These are phyloP conservation scores for Casuarina cunninghamiana DNA, from an alignment of 306 rosid genomes.

Conservation along the genomic window DNA sequence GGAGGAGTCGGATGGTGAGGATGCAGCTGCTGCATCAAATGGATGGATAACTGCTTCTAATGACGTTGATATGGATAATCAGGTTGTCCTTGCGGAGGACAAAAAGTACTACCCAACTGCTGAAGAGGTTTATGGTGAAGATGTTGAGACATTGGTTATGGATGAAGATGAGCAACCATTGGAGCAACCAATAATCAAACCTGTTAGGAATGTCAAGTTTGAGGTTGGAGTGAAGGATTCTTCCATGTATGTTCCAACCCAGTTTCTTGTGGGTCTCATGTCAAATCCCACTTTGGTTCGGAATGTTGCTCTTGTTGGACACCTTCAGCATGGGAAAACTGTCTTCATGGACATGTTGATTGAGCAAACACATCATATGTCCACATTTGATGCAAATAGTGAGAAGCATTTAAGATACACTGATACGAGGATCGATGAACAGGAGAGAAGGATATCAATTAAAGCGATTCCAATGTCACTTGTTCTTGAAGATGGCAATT, in stretches of 20 bases:
- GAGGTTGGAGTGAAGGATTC: conserved; percentile 99
- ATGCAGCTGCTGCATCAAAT: conserved; percentile 37
- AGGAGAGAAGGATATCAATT: conserved; percentile 88
- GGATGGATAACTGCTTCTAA: conserved; percentile 76
- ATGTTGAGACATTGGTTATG: conserved; percentile 95
- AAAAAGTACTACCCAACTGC: conserved; percentile 96
- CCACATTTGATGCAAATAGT: conserved; percentile 73
- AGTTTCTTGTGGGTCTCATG: conserved; percentile 87
- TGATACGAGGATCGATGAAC: conserved; percentile 91
- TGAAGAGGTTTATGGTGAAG: conserved; percentile 92
- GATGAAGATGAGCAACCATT: conserved; percentile 92
- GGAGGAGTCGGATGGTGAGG: conserved; percentile 63
- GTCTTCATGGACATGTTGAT: conserved; percentile 97
- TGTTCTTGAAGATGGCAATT: conserved; percentile 85
- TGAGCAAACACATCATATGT: conserved; percentile 96
- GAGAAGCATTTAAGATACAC: conserved; percentile 88
- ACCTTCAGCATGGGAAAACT: conserved; percentile 94
- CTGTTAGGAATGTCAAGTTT: conserved; percentile 72
- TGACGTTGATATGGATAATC: conserved; percentile 80
- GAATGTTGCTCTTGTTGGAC: conserved; percentile 90
- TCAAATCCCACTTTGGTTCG: conserved; percentile 81
- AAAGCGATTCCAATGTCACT: conserved; percentile 95
- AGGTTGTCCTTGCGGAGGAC: conserved; percentile 92
- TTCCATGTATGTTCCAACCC: conserved; percentile 76
- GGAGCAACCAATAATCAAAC: conserved; percentile 79